Evolutionary conservation across 352 stramenopile species (phyloP).

Genomic region (Globisporangium uncinulatum): DNA sequence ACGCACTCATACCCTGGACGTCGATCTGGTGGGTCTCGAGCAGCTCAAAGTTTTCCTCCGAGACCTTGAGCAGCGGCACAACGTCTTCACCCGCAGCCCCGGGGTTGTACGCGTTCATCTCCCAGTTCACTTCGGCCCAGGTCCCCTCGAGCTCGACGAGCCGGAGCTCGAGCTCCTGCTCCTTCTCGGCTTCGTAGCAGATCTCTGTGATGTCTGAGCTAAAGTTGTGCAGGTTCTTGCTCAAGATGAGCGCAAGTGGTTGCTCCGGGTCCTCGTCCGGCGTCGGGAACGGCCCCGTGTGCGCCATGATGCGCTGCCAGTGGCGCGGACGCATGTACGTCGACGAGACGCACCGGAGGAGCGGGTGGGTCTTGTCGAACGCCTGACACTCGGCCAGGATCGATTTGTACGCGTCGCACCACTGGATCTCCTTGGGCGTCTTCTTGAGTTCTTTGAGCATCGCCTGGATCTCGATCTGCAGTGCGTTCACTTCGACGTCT

Average conservation of each 20-base stretch:
- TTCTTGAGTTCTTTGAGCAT: slow-evolving; percentile 92
- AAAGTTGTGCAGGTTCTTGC: slow-evolving; percentile 93
- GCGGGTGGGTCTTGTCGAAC: slow-evolving; percentile 81
- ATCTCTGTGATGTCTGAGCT: slow-evolving; percentile 95
- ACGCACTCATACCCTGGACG: slow-evolving; percentile 95
- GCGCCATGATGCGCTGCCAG: slow-evolving; percentile 90
- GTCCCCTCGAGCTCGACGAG: slow-evolving; percentile 89
- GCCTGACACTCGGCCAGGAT: slow-evolving; percentile 75
- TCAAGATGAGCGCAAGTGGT: slow-evolving; percentile 86
- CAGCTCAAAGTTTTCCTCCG: slow-evolving; percentile 95
- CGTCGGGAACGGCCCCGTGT: slow-evolving; percentile 88
- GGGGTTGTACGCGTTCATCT: slow-evolving; percentile 90
- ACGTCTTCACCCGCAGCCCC: slow-evolving; percentile 57
- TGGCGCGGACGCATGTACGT: slow-evolving; percentile 92
- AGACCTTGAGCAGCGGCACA: slow-evolving; percentile 88
- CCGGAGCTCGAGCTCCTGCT: slow-evolving; percentile 93
- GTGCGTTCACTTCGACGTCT: slow-evolving; percentile 87
- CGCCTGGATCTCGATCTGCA: slow-evolving; percentile 94
- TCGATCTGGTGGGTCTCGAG: slow-evolving; percentile 96
- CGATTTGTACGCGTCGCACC: slow-evolving; percentile 87
- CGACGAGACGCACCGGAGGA: slow-evolving; percentile 70
- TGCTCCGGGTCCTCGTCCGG: slow-evolving; percentile 92
- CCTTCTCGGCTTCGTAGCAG: slow-evolving; percentile 94
- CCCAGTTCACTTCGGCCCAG: slow-evolving; percentile 92
- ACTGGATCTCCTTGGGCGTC: slow-evolving; percentile 91